Percentiles rank a stretch among this genome's conserved stretches.
Conservation (phyloP, 148 eudicot species). For the Rhododendron vialii region DNA sequence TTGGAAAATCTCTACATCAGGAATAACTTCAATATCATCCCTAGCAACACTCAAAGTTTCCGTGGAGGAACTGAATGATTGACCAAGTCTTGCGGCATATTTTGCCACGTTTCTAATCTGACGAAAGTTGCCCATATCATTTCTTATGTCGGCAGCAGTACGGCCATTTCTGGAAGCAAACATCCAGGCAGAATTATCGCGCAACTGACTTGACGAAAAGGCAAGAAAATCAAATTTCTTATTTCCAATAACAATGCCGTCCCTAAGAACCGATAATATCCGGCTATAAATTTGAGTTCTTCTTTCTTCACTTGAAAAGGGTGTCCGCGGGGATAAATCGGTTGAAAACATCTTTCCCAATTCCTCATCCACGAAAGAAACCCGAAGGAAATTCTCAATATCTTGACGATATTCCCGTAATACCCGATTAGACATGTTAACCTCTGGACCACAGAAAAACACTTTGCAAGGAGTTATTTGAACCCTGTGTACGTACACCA, state of each 20-base stretch:
- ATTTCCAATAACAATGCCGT: constrained; percentile 61
- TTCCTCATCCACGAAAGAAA: constrained; percentile 90
- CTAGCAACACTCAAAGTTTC: constrained; percentile 61
- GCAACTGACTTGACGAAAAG: constrained; percentile 84
- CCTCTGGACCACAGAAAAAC: constrained; percentile 85
- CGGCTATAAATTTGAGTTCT: constrained; percentile 57
- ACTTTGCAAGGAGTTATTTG: constrained; percentile 77
- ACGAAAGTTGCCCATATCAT: constrained; percentile 69
- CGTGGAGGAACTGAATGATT: constrained; percentile 81
- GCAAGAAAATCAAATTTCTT: constrained; percentile 89
- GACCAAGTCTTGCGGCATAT: constrained; percentile 96
- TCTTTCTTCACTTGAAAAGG: constrained; percentile 23
- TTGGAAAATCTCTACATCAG: constrained; percentile 36
- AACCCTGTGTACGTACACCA: constrained; percentile 67
- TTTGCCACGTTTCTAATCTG: constrained; percentile 76
- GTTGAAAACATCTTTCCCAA: constrained; percentile 62
- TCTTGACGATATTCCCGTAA: constrained; percentile 45
- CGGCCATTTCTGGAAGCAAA: constrained; percentile 68
- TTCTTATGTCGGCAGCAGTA: constrained; percentile 61
- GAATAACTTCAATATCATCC: constrained; percentile 55
- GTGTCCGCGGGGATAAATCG: constrained; percentile 53
- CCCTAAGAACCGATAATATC: constrained; percentile 44
- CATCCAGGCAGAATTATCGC: constrained; percentile 93
- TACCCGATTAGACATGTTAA: constrained; percentile 80
- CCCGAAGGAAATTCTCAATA: constrained; percentile 75